A percentile compares a stretch with the other conserved stretches of the same genome.
These are phyloP conservation scores for Paraconiothyrium brasiliense DNA, from an alignment of 2,329 filamentous ascomycete genomes.

Conservation along the genomic window DNA sequence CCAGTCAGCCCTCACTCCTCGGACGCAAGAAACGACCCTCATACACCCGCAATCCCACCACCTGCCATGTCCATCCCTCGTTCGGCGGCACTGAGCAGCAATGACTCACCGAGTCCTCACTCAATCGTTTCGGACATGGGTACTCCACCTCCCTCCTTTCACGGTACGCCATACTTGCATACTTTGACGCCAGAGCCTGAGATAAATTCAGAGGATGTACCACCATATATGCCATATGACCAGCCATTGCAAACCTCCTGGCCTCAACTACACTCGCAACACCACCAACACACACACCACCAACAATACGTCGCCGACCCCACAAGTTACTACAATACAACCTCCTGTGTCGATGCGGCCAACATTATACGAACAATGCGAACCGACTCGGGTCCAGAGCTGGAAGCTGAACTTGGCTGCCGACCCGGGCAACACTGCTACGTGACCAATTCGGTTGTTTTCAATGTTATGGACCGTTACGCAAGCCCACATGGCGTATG, in stretches of 20 bases:
- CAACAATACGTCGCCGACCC: constrained; percentile 24
- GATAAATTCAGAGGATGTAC: constrained; percentile 36
- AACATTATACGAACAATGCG: constrained; percentile 58
- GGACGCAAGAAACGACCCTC: constrained; percentile 25
- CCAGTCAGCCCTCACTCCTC: constrained; percentile 22
- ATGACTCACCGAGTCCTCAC: constrained; percentile 41
- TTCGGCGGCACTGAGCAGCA: constrained; percentile 34
- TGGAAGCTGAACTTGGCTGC: constrained; percentile 55
- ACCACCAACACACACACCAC: background rate
- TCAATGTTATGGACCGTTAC: constrained; percentile 58
- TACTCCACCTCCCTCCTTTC: constrained; percentile 35
- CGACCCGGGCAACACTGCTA: constrained; percentile 51
- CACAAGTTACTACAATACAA: constrained; percentile 35
- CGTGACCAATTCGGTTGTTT: constrained; percentile 55
- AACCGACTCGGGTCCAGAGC: constrained; percentile 46
- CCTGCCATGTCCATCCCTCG: constrained; percentile 35
- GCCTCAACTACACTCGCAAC: constrained; percentile 28
- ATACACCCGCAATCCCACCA: constrained; percentile 31
- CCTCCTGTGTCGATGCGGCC: constrained; percentile 53
- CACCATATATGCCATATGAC: constrained; percentile 36
- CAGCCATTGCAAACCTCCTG: constrained; percentile 33
- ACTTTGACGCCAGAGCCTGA: constrained; percentile 30
- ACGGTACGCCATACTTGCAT: constrained; percentile 33
- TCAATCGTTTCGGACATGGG: constrained; percentile 46
- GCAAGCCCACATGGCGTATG: constrained; percentile 35